Base-by-base conservation (phyloP, 2,329 filamentous ascomycete genomes). In the Aspergillus texensis region DNA sequence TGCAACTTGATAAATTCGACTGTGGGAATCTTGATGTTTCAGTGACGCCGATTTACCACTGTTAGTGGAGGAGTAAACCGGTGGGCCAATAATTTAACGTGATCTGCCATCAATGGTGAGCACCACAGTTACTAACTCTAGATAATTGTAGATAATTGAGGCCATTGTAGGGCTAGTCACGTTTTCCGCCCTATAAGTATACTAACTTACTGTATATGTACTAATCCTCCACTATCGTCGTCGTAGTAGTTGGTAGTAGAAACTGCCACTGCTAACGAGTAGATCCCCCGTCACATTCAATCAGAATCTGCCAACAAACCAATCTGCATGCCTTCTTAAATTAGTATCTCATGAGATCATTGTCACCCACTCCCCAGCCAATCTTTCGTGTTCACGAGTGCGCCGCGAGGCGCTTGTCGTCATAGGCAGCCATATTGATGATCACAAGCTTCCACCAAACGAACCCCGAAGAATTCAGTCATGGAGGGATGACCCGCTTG, bases 371-470 rank as follows among this genome's bases (percentile, higher is more conserved):
- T 28, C 26, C 46, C 28, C 32, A 36, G 30, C 21, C 32, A 58
- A 48, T 28, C 59, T 14, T 16, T 62, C 57, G 62, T 14, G 12
- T 32, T 63, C 48, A 52, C 28, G 48, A 52, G 28, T 52, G n/a
- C 48, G 62, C 66, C 64, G 16, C 16, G 58, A 67, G 67, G 58
- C 64, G 62, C 64, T 64, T 67, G 61, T 57, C 53, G 62, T 64
- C 63, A 68, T 64, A 66, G 65, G 65, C 66, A 62, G 66, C 57
- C 48, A 28, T 28, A 59, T 64, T 60, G 57, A 62, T 58, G 63
- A 62, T 64, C 58, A 63, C 53, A 64, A 55, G 60, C 55, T 30
- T 46, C 55, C 24, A 58, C 62, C 61, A 61, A 61, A 55, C 45
- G 24, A 32, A 48, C 5, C 14, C 34, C 45, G 24, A 28, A 28